Conservation (phyloP, 306 rosid genomes). For the Vigna reflexopilosa region DNA sequence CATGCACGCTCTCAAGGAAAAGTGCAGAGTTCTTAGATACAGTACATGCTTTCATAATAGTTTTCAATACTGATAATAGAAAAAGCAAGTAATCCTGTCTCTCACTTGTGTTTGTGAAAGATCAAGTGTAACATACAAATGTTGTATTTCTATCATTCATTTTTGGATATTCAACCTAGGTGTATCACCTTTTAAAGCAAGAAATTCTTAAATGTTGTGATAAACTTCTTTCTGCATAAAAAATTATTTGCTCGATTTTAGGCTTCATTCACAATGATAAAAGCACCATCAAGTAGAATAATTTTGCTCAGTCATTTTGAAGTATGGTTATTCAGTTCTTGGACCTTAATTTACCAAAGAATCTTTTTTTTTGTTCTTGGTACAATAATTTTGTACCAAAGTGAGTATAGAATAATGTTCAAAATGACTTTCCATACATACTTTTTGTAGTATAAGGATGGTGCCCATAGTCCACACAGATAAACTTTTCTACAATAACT, state of each 20-base stretch:
- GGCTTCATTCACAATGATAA: neutral
- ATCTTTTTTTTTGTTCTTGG: neutral
- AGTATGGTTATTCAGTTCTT: neutral
- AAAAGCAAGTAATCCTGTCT: slow-evolving; percentile 37
- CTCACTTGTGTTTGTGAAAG: slow-evolving; percentile 40
- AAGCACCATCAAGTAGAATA: neutral
- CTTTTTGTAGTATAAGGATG: neutral
- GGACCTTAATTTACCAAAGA: neutral
- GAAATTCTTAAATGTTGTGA: slow-evolving; percentile 30
- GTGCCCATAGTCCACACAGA: too few relatives aligned
- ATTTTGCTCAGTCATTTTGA: neutral
- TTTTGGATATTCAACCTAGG: slow-evolving; percentile 46
- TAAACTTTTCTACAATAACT: too few relatives aligned
- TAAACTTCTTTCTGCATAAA: neutral
- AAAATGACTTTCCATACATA: neutral
- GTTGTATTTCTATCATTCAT: slow-evolving; percentile 38
- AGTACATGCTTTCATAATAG: slow-evolving; percentile 36
- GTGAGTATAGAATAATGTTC: neutral
- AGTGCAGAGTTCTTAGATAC: slow-evolving; percentile 65
- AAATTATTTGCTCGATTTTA: neutral
- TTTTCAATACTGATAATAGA: slow-evolving; percentile 36
- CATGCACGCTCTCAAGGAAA: slow-evolving; percentile 62
- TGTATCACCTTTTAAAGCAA: slow-evolving; percentile 39
- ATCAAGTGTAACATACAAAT: slow-evolving; percentile 52
- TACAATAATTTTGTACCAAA: too few relatives aligned